Evolutionary conservation across 1,284 basidiomycete genomes (phyloP), one percentile per base, ranked within the genome.

Genomic region (Pyrrhoderma noxium): DNA sequence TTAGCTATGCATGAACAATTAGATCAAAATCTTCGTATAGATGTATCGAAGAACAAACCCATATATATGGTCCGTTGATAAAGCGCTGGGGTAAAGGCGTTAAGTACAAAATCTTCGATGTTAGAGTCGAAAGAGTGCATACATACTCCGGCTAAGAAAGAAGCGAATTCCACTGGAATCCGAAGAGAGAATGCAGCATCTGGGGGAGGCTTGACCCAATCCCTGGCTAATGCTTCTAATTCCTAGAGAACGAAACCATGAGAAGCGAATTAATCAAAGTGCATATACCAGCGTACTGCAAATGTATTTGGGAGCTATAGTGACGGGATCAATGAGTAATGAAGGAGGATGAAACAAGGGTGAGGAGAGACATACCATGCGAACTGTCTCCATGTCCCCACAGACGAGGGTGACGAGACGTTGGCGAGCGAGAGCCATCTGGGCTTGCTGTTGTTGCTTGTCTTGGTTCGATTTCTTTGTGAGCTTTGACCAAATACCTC

Each of bases 121-220:
- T 31, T 51, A 42, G 37, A 25, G 39, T 34, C n/a, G 27, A 23
- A 21, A 67, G n/a, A 13, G 49, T 3, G 61, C 82, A 61, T 62
- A 89, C 86, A 42, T 85, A 80, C 38, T 14, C n/a, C 21, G 51
- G 87, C 86, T 61, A 86, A 81, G 35, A 88, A 72, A 21, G 87
- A 87, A 2, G 84, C 86, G 66, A 75, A 88, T 66, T 90, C 86
- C n/a, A 85, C 81, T 2, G 87, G 87, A 0, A 89, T 78, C 38
- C 87, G 80, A 47, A 90, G 67, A 57, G 73, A 73, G 69, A 89
- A 86, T 39, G 74, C 64, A 36, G 78, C 81, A 63, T 84, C 85
- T 50, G 85, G 84, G 14, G 86, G 85, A 22, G 86, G 86, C 61
- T 85, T 88, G 42, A 81, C 79, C 87, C 87, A 90, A 53, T 88